phyloP scores from a whole-genome alignment of 192 early-diverging fungal genomes.

The Powellomyces hirtus region DNA sequence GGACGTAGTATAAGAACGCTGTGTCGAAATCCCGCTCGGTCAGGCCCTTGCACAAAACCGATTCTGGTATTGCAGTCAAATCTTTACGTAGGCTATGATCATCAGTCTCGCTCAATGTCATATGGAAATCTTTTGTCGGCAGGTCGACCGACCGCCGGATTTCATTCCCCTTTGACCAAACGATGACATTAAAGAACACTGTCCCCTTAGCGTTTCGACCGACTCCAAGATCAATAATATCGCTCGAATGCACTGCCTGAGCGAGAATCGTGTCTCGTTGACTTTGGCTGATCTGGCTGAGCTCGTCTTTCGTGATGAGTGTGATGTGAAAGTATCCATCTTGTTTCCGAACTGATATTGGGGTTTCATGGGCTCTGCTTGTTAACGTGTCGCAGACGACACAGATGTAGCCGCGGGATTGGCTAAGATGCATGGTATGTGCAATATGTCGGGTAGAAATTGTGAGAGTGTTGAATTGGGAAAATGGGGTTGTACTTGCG shows the following conservation, averaged over 20 bases:
- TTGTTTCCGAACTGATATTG: no score
- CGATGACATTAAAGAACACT: slow-evolving; percentile 21
- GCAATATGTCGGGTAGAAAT: no score
- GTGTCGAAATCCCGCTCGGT: background rate
- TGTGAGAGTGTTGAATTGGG: no score
- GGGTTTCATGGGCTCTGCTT: no score
- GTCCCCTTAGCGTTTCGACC: background rate
- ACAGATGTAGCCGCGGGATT: no score
- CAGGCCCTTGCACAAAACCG: no score
- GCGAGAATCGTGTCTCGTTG: background rate
- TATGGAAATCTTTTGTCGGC: slow-evolving; percentile 32
- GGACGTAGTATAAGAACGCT: background rate
- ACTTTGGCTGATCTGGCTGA: background rate
- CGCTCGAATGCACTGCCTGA: background rate
- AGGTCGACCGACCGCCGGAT: slow-evolving; percentile 21
- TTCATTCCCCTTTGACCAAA: slow-evolving; percentile 29
- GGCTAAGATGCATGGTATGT: no score
- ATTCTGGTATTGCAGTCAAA: background rate
- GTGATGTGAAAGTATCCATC: no score
- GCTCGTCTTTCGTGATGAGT: background rate
- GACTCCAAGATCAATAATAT: slow-evolving; percentile 2
- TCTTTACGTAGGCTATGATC: slow-evolving; percentile 20
- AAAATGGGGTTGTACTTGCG: no score
- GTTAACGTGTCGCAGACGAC: no score
- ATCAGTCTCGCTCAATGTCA: slow-evolving; percentile 24